Evolutionary conservation across 1,284 basidiomycete species (phyloP), one percentile per base, ranked within the genome.

Genomic region (Ganoderma boninense): DNA sequence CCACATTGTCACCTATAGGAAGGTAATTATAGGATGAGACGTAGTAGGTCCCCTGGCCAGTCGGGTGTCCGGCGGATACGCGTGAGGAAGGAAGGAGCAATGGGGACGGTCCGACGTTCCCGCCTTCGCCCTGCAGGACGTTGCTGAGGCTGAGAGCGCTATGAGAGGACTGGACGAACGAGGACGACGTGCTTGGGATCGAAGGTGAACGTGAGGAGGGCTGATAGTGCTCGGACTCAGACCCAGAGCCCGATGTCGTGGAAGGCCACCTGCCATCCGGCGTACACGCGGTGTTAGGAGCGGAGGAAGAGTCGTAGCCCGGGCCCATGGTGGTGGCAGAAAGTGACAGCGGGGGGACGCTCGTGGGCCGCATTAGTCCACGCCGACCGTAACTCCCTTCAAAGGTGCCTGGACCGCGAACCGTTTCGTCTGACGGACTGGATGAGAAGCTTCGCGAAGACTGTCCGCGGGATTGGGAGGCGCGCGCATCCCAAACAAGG

Each of bases 401-500:
- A 56, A 68, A 74, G 18, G 67, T 59, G n/a, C 71, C 69, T 40
- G 71, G 71, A 13, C 68, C 64, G 8, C 71, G 72, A 67, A 74
- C 65, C 23, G 69, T 63, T 35, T 77, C 76, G 29, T 76, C 73
- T n/a, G 69, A 68, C 3, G 76, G 75, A 64, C 76, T 78, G 32
- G 70, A 67, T 26, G 76, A 73, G 70, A 74, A 70, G 69, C 72
- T 74, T 23, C 76, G 73, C 13, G 70, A 69, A 32, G 69, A 61
- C 46, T 69, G 70, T 20, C 57, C 73, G 23, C 72, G 75, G 18
- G 71, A 65, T 64, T 77, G 78, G 13, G 75, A 59, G 60, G 70
- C 63, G 29, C 77, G 72, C 18, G 76, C 74, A 26, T 79, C 77
- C 90, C 91, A 93, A 43, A 92, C 84, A 75, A 87, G 83, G 68